Conservation (phyloP, 257 asterid genomes). For the Datura wrightii region DNA sequence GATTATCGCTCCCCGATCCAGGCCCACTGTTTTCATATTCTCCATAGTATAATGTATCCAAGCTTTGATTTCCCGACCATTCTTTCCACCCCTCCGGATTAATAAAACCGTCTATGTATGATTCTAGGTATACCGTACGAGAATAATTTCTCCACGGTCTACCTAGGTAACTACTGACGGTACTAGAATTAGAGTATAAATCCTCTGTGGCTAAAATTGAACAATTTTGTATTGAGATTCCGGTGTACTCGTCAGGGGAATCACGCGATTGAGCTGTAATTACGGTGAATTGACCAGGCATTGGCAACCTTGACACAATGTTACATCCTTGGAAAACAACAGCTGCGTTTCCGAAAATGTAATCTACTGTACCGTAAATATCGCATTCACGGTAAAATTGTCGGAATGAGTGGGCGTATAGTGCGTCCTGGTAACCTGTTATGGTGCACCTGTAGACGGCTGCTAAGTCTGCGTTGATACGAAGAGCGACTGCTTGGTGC, state of each 20-base stretch:
- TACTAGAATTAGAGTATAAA: slow-evolving; percentile 43
- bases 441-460: slow-evolving; percentile 73
- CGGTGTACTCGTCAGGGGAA: slow-evolving; percentile 60
- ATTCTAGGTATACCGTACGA: slow-evolving; percentile 64
- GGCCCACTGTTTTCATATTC: slow-evolving; percentile 80
- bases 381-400: slow-evolving; percentile 90
- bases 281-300: slow-evolving; percentile 68
- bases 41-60: slow-evolving; percentile 74
- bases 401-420: slow-evolving; percentile 76
- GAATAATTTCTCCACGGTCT: slow-evolving; percentile 85
- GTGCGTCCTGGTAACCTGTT: slow-evolving; percentile 74
- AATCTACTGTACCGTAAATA: slow-evolving; percentile 84
- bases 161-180: slow-evolving; percentile 69
- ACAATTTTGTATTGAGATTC: slow-evolving; percentile 80
- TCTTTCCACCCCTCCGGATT: slow-evolving; percentile 64
- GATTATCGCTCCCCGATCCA: slow-evolving; percentile 57
- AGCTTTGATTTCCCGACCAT: slow-evolving; percentile 67
- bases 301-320: slow-evolving; percentile 69
- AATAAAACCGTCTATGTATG: slow-evolving; percentile 66
- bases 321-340: slow-evolving; percentile 79
- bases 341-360: slow-evolving; percentile 88
- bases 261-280: slow-evolving; percentile 78
- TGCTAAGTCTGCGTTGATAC: slow-evolving; percentile 68
- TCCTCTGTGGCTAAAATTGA: slow-evolving; percentile 66
- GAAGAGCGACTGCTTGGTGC: slow-evolving; percentile 91